Base-by-base conservation (phyloP, 345 rosid species). In the Sonneratia caseolaris region DNA sequence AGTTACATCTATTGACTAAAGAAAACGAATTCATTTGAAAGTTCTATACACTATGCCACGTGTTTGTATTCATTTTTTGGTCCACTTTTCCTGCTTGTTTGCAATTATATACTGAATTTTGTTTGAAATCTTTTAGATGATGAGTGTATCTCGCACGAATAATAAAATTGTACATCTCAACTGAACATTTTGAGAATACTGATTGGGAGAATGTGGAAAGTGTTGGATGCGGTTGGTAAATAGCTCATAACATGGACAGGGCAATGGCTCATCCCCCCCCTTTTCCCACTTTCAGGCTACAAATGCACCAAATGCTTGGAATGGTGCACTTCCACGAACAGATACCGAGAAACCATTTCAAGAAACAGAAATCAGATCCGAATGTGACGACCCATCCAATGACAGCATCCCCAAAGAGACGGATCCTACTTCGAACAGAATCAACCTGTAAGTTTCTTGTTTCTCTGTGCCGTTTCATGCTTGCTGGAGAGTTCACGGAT, bases 391-490 rank as follows among this genome's bases (percentile, higher is more conserved):
- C 65, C 79, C 79, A 70, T 73, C 70, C 49, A 64, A 71, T 59
- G 68, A 66, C 69, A 77, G 71, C 72, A 51, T 77, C 40, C 76
- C 69, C 71, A 80, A 79, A 76, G 87, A 74, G 71, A 75, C 73
- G 77, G 80, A 51, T 72, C 83, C 89, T 69, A 82, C 84, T 9
- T 68, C 87, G 69, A 84, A 90, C 84, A 81, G 97, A 72, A 91
- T 87, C 37, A 85, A 82, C 78, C 88, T 86, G 97, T 94, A 78
- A 86, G 98, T 80, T 45, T 21, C n/a, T 67, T 32, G 14, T 8
- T 7, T 70, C 37, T 55, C 16, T 15, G 11, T 48, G 14, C 53
- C 1, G 3, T 16, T 65, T 65, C 18, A 0, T 36, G n/a, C 8
- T 32, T 11, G 16, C 18, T 12, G 64, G 32, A 7, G 24, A 59